Percentiles rank a stretch among this genome's conserved stretches.
Conservation (phyloP, 352 stramenopile genomes). For the Plasmopara halstedii region DNA sequence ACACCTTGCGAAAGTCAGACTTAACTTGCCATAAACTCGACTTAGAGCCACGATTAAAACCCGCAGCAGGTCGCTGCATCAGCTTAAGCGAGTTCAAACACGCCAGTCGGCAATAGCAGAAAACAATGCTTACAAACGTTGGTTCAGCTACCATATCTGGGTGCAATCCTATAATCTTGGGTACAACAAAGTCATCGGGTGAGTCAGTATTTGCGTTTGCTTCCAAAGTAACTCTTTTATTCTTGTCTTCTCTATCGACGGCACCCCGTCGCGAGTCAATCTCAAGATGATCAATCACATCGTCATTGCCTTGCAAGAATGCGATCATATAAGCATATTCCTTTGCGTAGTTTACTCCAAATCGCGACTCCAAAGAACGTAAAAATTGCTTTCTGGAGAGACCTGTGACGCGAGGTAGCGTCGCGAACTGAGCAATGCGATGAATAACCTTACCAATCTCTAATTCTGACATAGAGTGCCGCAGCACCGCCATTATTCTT, state of each 20-base stretch:
- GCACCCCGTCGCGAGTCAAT: slow-evolving; percentile 29
- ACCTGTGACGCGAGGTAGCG: slow-evolving; percentile 60
- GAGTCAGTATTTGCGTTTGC: neutral
- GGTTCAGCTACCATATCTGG: slow-evolving; percentile 67
- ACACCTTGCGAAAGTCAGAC: slow-evolving; percentile 68
- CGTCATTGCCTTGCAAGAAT: slow-evolving; percentile 65
- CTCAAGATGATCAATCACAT: slow-evolving; percentile 59
- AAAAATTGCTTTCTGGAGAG: slow-evolving; percentile 77
- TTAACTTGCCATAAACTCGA: slow-evolving; percentile 81
- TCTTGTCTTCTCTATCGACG: neutral
- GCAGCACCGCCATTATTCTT: slow-evolving; percentile 65
- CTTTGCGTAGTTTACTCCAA: slow-evolving; percentile 42
- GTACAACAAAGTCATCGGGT: slow-evolving; percentile 35
- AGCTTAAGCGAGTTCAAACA: slow-evolving; percentile 82
- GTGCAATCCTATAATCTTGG: slow-evolving; percentile 71
- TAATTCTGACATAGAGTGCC: slow-evolving; percentile 79
- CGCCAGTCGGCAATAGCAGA: slow-evolving; percentile 74
- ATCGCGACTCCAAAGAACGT: slow-evolving; percentile 58
- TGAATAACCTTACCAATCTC: slow-evolving; percentile 79
- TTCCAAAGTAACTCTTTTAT: neutral
- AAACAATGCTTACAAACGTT: slow-evolving; percentile 70
- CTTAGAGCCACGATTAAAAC: slow-evolving; percentile 47
- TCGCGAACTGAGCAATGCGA: slow-evolving; percentile 72
- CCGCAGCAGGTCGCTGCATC: slow-evolving; percentile 40
- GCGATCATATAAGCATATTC: slow-evolving; percentile 67